phyloP scores from a whole-genome alignment of 805 yeast genomes.

The Blastobotrys terrestris region DNA sequence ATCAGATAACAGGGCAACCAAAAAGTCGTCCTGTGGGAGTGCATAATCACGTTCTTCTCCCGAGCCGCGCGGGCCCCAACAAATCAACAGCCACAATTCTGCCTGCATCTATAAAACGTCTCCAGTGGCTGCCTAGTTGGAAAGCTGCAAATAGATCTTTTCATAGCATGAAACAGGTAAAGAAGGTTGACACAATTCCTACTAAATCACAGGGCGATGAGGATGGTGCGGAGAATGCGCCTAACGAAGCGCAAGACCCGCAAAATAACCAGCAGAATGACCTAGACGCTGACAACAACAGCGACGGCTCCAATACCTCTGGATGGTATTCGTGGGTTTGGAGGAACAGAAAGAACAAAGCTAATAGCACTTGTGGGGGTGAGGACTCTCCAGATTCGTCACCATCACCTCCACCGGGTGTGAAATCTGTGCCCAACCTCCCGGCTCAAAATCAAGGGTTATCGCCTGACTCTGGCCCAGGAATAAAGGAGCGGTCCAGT shows the following conservation, averaged over 20 bases:
- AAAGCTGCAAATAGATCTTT: neutral
- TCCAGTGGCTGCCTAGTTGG: neutral
- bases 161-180: neutral
- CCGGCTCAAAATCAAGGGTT: neutral
- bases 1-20: neutral
- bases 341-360: slow-evolving; percentile 1
- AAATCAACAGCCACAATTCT: neutral
- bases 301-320: too few species aligned
- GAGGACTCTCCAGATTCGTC: neutral
- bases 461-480: neutral
- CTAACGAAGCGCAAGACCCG: too few species aligned
- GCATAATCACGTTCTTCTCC: neutral
- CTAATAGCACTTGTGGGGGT: too few species aligned
- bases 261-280: neutral
- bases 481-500: neutral
- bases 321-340: slow-evolving; percentile 9
- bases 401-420: neutral
- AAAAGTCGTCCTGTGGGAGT: neutral
- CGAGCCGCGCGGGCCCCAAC: neutral
- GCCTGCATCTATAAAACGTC: neutral
- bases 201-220: neutral
- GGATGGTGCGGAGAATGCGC: neutral
- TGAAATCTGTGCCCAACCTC: neutral
- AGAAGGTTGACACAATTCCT: neutral
- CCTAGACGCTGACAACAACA: neutral